phyloP scores from a whole-genome alignment of 2,329 filamentous ascomycete genomes.

The Ophiostoma novo-ulmi region DNA sequence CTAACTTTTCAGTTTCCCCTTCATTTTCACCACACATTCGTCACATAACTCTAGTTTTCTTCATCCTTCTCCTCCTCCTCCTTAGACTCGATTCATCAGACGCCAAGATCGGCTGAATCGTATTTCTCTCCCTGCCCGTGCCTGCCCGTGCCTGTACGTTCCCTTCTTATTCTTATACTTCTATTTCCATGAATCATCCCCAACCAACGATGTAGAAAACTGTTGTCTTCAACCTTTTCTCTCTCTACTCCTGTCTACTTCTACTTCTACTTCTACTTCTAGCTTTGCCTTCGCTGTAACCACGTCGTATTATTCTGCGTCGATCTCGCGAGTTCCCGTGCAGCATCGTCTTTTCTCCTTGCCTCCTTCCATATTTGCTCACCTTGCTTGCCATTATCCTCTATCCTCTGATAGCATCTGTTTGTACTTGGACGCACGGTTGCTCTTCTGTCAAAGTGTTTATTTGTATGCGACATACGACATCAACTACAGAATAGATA shows the following conservation, averaged over 20 bases:
- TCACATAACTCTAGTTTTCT: not conserved
- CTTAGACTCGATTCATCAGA: not conserved
- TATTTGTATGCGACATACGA: not conserved
- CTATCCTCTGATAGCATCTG: not conserved
- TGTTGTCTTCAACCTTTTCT: not conserved
- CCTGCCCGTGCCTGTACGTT: too few species aligned
- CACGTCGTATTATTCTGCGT: conserved; percentile 18
- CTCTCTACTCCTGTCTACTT: not conserved
- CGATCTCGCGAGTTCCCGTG: conserved; percentile 22
- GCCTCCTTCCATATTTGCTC: conserved; percentile 9
- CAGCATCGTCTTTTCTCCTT: not conserved
- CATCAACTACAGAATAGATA: not conserved
- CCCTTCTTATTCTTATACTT: not conserved
- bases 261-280: not conserved
- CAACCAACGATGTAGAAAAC: not conserved
- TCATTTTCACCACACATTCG: not conserved
- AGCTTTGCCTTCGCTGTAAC: conserved; percentile 13
- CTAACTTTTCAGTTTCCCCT: not conserved
- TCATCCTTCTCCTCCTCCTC: not conserved
- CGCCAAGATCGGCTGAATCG: conserved; percentile 5
- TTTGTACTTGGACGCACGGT: not conserved
- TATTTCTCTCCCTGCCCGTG: not conserved
- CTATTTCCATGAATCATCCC: not conserved
- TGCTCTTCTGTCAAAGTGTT: not conserved
- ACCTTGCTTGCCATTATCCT: not conserved